These are phyloP conservation scores for Mallotus nudiflorus DNA, from an alignment of 345 rosid species.

Conservation along the genomic window DNA sequence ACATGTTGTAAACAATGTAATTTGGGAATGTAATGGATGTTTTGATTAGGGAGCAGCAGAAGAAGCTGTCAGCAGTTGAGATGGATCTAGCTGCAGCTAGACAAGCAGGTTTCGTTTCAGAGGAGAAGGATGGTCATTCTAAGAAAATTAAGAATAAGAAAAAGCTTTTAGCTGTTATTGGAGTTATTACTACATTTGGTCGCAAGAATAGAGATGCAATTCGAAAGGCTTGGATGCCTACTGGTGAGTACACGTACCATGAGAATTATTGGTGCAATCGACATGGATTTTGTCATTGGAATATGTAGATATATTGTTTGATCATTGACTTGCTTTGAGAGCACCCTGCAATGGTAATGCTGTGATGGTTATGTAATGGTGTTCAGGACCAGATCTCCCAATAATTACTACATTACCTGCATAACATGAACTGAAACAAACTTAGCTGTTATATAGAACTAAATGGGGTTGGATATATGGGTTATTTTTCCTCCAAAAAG, in stretches of 20 bases:
- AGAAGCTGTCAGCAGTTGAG: constrained; percentile 69
- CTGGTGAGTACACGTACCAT: constrained; percentile 34
- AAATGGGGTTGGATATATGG: too few relatives aligned
- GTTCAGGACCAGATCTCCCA: too few relatives aligned
- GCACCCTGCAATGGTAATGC: too few relatives aligned
- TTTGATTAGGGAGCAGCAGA: constrained; percentile 70
- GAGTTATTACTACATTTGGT: constrained; percentile 71
- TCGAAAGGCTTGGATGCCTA: constrained; percentile 90
- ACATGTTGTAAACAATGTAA: too few relatives aligned
- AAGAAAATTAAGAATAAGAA: constrained; percentile 35
- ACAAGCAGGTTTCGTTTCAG: constrained; percentile 62
- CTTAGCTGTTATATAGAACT: not conserved
- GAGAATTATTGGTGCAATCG: too few relatives aligned
- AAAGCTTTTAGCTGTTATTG: constrained; percentile 69
- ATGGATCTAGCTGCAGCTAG: constrained; percentile 64
- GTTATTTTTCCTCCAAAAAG: not conserved
- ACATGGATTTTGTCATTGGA: too few relatives aligned
- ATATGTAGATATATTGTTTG: too few relatives aligned
- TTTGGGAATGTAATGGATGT: not conserved
- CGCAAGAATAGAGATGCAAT: constrained; percentile 77
- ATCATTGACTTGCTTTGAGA: too few relatives aligned
- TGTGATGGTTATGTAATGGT: too few relatives aligned
- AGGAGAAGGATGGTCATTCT: constrained; percentile 30
- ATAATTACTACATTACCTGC: too few relatives aligned
- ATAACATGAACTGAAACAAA: too few relatives aligned